Evolutionary conservation across 768 basidiomycete genomes (phyloP).

Genomic region (Macrolepiota albuminosa): DNA sequence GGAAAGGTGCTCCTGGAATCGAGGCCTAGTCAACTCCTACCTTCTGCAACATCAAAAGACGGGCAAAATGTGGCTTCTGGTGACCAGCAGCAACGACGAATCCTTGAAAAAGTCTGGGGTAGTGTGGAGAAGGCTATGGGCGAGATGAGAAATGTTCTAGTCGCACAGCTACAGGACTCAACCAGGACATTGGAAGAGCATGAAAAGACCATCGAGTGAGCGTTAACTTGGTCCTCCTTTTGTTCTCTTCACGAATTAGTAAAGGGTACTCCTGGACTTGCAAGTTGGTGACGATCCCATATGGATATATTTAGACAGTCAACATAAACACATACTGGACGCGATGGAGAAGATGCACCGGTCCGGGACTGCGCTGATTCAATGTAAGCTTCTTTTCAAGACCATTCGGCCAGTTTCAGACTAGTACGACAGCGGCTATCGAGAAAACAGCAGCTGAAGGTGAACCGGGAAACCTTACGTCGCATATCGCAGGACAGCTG

Average conservation of each 20-base stretch:
- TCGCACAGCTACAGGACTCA: slow-evolving; percentile 78
- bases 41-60: slow-evolving; percentile 60
- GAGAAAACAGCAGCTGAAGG: slow-evolving; percentile 35
- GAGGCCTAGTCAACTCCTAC: slow-evolving; percentile 80
- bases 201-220: slow-evolving; percentile 94
- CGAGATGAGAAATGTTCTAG: slow-evolving; percentile 78
- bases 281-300: slow-evolving; percentile 85
- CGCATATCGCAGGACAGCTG: slow-evolving; percentile 52
- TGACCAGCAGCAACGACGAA: slow-evolving; percentile 82
- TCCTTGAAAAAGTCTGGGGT: slow-evolving; percentile 94
- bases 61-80: slow-evolving; percentile 40
- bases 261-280: slow-evolving; percentile 83
- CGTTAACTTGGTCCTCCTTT: slow-evolving; percentile 4
- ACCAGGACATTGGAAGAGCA: slow-evolving; percentile 85
- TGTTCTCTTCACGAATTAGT: slow-evolving; percentile 7
- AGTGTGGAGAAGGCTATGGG: slow-evolving; percentile 93
- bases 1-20: slow-evolving; percentile 88
- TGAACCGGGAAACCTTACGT: slow-evolving; percentile 33
- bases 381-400: slow-evolving; percentile 35
- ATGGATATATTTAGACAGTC: slow-evolving; percentile 94
- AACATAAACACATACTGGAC: slow-evolving; percentile 82
- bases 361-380: slow-evolving; percentile 45
- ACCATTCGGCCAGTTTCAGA: slow-evolving; percentile 2
- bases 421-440: slow-evolving; percentile 35
- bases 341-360: slow-evolving; percentile 65